These are phyloP conservation scores for Dichotomopilus funicola DNA, from an alignment of 2,329 filamentous ascomycete species.

Conservation along the genomic window DNA sequence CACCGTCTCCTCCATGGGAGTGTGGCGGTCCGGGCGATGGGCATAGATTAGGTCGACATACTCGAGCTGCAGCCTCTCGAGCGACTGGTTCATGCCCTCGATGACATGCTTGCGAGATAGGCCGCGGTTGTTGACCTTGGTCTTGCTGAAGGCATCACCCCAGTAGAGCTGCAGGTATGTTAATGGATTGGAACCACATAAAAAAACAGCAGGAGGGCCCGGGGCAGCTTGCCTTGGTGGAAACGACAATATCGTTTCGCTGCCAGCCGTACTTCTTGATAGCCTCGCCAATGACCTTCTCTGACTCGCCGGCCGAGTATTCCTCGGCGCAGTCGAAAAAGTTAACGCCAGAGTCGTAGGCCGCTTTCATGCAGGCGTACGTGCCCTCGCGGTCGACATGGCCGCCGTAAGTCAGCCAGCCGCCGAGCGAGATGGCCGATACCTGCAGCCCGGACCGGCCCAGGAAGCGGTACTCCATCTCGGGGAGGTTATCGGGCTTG, in stretches of 20 bases:
- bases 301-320: slow-evolving; percentile 43
- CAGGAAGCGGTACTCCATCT: slow-evolving; percentile 66
- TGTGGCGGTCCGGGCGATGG: slow-evolving; percentile 51
- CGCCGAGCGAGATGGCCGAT: slow-evolving; percentile 63
- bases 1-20: slow-evolving; percentile 58
- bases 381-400: slow-evolving; percentile 53
- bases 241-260: slow-evolving; percentile 48
- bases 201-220: background rate
- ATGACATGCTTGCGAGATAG: slow-evolving; percentile 46
- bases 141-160: slow-evolving; percentile 46
- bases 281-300: slow-evolving; percentile 46
- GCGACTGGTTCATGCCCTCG: slow-evolving; percentile 51
- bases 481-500: slow-evolving; percentile 23
- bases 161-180: slow-evolving; percentile 49
- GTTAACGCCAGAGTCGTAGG: slow-evolving; percentile 56
- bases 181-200: slow-evolving; percentile 34
- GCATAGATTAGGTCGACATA: slow-evolving; percentile 62
- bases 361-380: slow-evolving; percentile 56
- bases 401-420: slow-evolving; percentile 69
- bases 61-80: slow-evolving; percentile 54
- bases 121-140: slow-evolving; percentile 49
- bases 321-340: slow-evolving; percentile 60
- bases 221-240: slow-evolving; percentile 37
- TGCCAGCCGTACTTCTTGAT: slow-evolving; percentile 49
- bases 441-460: slow-evolving; percentile 67